phyloP scores from a whole-genome alignment of 2,329 filamentous ascomycete species.

The Ceratocystis colombiana region DNA sequence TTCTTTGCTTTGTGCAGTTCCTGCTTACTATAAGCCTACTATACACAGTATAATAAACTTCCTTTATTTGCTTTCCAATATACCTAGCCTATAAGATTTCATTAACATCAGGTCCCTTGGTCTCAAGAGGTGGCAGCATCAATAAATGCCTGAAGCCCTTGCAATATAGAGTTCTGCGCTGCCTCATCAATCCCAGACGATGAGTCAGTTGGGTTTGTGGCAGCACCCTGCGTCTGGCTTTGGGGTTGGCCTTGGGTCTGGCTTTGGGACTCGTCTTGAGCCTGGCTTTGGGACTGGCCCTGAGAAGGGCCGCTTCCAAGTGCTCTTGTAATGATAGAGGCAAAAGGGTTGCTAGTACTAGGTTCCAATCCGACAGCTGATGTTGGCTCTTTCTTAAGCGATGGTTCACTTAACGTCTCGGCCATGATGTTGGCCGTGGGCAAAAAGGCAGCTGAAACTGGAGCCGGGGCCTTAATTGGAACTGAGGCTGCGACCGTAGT shows the following conservation, averaged over 20 bases:
- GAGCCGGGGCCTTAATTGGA: slow-evolving; percentile 19
- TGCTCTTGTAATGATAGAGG: slow-evolving; percentile 12
- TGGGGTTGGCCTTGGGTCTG: neutral
- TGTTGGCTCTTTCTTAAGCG: neutral
- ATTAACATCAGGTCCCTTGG: neutral
- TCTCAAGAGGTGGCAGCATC: slow-evolving; percentile 23
- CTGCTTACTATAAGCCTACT: neutral
- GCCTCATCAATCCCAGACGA: slow-evolving; percentile 9
- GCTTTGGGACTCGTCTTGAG: neutral
- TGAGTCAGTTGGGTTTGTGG: neutral
- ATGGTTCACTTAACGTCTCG: neutral
- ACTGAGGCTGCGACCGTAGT: slow-evolving; percentile 22
- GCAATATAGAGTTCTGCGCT: slow-evolving; percentile 17
- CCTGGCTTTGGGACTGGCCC: neutral
- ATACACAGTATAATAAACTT: neutral
- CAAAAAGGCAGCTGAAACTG: slow-evolving; percentile 17
- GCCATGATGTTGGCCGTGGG: slow-evolving; percentile 12
- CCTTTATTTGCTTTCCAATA: neutral
- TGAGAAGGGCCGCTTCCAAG: neutral
- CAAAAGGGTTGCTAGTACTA: slow-evolving; percentile 4
- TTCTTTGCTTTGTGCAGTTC: neutral
- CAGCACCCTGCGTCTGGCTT: neutral
- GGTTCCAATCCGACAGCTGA: neutral
- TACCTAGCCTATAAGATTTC: neutral
- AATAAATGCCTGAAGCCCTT: slow-evolving; percentile 24